Conservation (phyloP, 176 grass and related monocot genomes). For the Metroxylon sagu region DNA sequence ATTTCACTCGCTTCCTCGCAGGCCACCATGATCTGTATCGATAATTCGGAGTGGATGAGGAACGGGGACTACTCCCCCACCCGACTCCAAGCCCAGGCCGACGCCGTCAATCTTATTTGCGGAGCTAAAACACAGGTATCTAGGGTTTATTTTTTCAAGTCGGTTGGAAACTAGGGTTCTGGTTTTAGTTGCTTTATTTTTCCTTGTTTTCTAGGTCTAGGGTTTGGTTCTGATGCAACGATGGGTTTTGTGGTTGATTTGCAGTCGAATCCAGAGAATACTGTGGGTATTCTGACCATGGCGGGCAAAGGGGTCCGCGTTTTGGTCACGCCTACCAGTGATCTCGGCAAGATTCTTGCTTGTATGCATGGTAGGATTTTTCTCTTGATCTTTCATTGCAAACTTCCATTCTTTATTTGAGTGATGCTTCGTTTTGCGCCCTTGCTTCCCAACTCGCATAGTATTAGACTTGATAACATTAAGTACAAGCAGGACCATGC, state of each 20-base stretch:
- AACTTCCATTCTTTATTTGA: background rate
- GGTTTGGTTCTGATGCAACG: background rate
- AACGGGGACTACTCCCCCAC: constrained; percentile 89
- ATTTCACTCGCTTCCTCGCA: constrained; percentile 22
- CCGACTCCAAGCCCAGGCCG: constrained; percentile 85
- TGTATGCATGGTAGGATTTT: constrained; percentile 76
- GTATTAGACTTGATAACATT: too few species aligned
- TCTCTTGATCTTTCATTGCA: background rate
- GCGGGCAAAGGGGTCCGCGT: constrained; percentile 95
- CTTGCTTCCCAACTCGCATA: too few species aligned
- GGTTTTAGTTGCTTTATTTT: constrained; percentile 19
- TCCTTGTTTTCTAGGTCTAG: background rate
- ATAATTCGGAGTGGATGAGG: constrained; percentile 99
- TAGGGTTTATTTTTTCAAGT: too few species aligned
- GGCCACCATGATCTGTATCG: constrained; percentile 99
- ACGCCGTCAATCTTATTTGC: constrained; percentile 92
- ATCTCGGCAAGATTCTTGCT: constrained; percentile 99
- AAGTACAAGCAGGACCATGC: too few species aligned
- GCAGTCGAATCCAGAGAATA: constrained; percentile 98
- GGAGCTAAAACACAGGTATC: constrained; percentile 90
- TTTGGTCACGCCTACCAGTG: constrained; percentile 86
- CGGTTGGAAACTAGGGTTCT: constrained; percentile 23
- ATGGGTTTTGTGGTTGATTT: background rate
- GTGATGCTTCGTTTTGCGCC: too few species aligned
- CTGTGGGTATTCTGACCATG: constrained; percentile 96